These are phyloP conservation scores for Alnus rubra DNA, from an alignment of 306 rosid species.

Conservation along the genomic window DNA sequence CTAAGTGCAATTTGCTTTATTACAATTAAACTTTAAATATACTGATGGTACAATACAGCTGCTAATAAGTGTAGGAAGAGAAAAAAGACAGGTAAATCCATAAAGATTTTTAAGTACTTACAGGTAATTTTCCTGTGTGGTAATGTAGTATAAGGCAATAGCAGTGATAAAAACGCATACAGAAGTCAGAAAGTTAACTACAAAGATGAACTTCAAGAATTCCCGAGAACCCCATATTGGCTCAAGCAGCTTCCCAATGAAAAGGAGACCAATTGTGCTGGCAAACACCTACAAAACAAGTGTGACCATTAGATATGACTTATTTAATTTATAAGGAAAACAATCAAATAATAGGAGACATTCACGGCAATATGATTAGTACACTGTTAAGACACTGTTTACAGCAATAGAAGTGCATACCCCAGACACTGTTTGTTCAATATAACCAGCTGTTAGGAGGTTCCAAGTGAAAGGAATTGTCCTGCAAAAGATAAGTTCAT, in stretches of 20 bases:
- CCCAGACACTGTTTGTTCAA: constrained; percentile 80
- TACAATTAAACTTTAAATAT: not conserved
- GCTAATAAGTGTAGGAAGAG: constrained; percentile 19
- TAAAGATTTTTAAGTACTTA: constrained; percentile 46
- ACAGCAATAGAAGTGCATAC: constrained; percentile 42
- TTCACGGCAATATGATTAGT: constrained; percentile 13
- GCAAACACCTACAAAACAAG: constrained; percentile 55
- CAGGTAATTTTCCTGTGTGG: constrained; percentile 75
- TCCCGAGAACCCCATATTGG: constrained; percentile 95
- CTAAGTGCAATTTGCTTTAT: not conserved
- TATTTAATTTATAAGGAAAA: not conserved
- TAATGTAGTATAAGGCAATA: constrained; percentile 75
- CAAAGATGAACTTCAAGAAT: constrained; percentile 86
- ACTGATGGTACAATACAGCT: not conserved
- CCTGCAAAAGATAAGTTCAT: constrained; percentile 45
- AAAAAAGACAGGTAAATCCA: constrained; percentile 7
- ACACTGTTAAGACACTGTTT: not conserved
- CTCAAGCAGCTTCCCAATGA: constrained; percentile 89
- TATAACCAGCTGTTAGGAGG: constrained; percentile 75
- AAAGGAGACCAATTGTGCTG: constrained; percentile 70
- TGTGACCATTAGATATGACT: not conserved
- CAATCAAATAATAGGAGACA: not conserved
- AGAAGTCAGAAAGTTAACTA: constrained; percentile 75
- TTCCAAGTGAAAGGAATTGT: constrained; percentile 96
- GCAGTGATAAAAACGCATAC: constrained; percentile 82